Conservation (phyloP, 148 eudicot genomes). For the Cornus controversa region DNA sequence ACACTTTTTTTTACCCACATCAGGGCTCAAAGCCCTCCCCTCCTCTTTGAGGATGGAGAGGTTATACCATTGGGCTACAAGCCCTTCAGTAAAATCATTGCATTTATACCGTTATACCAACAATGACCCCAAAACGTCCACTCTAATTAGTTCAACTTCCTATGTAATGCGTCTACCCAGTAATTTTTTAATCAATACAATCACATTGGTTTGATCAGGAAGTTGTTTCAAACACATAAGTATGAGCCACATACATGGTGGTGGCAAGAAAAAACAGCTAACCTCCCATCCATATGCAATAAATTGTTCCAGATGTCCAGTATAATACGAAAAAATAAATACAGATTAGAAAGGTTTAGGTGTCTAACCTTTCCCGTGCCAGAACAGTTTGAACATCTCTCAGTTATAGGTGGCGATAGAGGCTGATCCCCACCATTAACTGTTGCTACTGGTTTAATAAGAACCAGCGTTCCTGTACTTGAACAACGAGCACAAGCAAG, state of each 20-base stretch:
- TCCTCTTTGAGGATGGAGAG: too few relatives aligned
- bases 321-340: neutral
- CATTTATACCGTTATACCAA: too few relatives aligned
- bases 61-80: too few relatives aligned
- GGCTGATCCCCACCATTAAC: conserved; percentile 64
- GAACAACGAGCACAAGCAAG: conserved; percentile 98
- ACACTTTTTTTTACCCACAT: too few relatives aligned
- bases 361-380: conserved; percentile 84
- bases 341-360: neutral
- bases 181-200: too few relatives aligned
- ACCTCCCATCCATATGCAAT: neutral
- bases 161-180: too few relatives aligned
- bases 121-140: too few relatives aligned
- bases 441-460: conserved; percentile 76
- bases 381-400: conserved; percentile 85
- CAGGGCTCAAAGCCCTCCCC: too few relatives aligned
- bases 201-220: neutral
- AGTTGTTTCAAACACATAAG: neutral
- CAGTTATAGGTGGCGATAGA: conserved; percentile 70
- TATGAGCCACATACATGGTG: neutral
- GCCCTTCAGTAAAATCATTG: too few relatives aligned
- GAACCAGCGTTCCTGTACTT: conserved; percentile 79
- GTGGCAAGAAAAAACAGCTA: neutral
- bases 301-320: neutral
- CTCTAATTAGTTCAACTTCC: too few relatives aligned